Evolutionary conservation across 305 asterid species (phyloP), one percentile per base, ranked within the genome.

Genomic region (Lippia alba): DNA sequence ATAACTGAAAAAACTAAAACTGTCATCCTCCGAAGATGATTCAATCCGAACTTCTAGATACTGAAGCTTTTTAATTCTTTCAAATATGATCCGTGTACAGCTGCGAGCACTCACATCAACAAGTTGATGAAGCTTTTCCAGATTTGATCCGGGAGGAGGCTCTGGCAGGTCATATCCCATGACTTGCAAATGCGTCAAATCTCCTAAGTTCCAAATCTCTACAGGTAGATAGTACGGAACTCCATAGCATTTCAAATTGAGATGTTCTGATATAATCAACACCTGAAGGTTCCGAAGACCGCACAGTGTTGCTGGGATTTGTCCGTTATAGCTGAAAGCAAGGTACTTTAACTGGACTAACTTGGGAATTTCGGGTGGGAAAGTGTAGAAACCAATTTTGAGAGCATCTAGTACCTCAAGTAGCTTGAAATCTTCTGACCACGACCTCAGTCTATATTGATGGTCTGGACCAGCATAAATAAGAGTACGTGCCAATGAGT

Each of bases 321-420:
- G 14, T 12, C 53, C n/a, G 4, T 44, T 44, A 7, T 33, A 73
- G 8, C 55, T 39, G 44, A 73, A 30, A 41, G 75, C 78, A 49
- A 77, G 81, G 64, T 61, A 77, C 74, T 71, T 51, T 8, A 78
- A 63, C 0, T 30, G 71, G 9, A 69, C 66, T 12, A 64, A 20
- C 30, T 72, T 41, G 8, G 61, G 68, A 15, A 72, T 11, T 14
- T 51, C 44, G 9, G 3, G 9, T 12, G 74, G 78, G 60, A 77
- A 72, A 0, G 36, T n/a, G 34, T 66, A 61, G 51, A 77, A 56
- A 17, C 64, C 53, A 5, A 67, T 40, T 7, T 11, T 20, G 34
- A 57, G 64, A 33, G 70, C 72, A 57, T 78, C 74, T 4, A 78
- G 18, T 24, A 78, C 73, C 54, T 64, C 69, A 16, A 78, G 77